phyloP scores from a whole-genome alignment of 345 rosid genomes.

The Iberis pinnata region DNA sequence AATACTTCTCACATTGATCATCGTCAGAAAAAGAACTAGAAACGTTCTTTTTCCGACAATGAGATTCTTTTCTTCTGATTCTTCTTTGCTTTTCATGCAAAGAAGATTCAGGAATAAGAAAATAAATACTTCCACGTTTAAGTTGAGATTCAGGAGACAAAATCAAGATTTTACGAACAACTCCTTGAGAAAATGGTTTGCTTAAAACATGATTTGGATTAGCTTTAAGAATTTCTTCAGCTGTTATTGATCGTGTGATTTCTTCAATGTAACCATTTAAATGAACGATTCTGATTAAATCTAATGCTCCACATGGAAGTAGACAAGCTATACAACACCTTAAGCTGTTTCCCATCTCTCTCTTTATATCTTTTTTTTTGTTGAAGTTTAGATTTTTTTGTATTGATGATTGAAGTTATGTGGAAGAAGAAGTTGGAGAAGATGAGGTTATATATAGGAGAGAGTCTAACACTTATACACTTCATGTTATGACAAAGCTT shows the following conservation, averaged over 20 bases:
- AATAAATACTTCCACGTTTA: constrained; percentile 79
- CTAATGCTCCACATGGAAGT: constrained; percentile 93
- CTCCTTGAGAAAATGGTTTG: constrained; percentile 83
- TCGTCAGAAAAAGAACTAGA: too few relatives aligned
- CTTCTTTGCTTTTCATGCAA: constrained; percentile 44
- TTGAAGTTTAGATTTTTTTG: neutral
- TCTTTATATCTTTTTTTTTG: neutral
- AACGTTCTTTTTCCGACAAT: constrained; percentile 8
- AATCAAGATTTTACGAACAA: constrained; percentile 65
- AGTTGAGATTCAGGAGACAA: constrained; percentile 87
- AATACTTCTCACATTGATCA: constrained; percentile 31
- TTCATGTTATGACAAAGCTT: too few relatives aligned
- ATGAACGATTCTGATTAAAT: constrained; percentile 89
- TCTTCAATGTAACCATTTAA: constrained; percentile 79
- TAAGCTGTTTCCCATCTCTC: constrained; percentile 72
- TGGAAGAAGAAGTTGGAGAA: constrained; percentile 28
- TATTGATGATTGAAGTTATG: constrained; percentile 15
- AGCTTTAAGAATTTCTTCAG: constrained; percentile 70
- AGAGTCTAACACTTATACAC: constrained; percentile 21
- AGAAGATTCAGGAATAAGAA: constrained; percentile 66
- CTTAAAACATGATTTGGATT: constrained; percentile 82
- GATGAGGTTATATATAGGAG: constrained; percentile 29
- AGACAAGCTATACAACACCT: constrained; percentile 91
- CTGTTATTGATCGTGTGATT: constrained; percentile 63
- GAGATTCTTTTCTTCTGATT: constrained; percentile 17